Base-by-base conservation (phyloP, 345 rosid genomes). In the Moricandia arvensis region DNA sequence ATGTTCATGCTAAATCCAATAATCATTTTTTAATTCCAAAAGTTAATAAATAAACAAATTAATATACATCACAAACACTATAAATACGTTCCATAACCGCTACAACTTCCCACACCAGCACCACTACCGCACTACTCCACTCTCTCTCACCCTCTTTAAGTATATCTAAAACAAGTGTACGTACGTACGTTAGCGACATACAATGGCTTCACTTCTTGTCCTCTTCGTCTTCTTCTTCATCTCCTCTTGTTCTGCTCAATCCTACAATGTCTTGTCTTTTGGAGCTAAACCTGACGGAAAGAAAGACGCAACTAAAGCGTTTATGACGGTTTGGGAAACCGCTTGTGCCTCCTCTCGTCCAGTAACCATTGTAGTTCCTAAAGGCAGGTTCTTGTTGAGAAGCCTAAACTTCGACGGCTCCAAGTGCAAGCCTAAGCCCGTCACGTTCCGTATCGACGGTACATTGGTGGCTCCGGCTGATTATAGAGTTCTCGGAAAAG, bases 381-480 rank as follows among this genome's bases (percentile, higher is more conserved):
- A 45, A 0, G 95, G 93, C 34, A 73, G 79, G 71, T 91, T 82
- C 79, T 71, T 75, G 35, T 41, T 93, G 35, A 68, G 53, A 1
- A 76, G 75, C n/a, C 78, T 79, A 63, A 69, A 31, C 3, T 89
- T 93, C 73, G 63, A 78, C 1, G 98, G 95, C 54, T 61, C 78
- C 4, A 87, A 84, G 3, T 93, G 96, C 81, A 87, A 83, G 45
- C 87, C 79, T 30, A 81, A 60, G 17, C 86, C 80, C 37, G 78
- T 90, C 35, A 63, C 81, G 0, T 47, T 90, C 62, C 75, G 62
- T 13, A 85, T 93, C 9, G 85, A 82, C 16, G 93, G 95, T 11
- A 87, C 88, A 4, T 85, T 90, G 24, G 86, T 90, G 27, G 95
- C 96, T 61, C 93, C 98, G 0, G 70, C 85, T 0, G 77, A 89